Evolutionary conservation across 2,329 filamentous ascomycete genomes (phyloP).

Genomic region (Cercospora sesami): DNA sequence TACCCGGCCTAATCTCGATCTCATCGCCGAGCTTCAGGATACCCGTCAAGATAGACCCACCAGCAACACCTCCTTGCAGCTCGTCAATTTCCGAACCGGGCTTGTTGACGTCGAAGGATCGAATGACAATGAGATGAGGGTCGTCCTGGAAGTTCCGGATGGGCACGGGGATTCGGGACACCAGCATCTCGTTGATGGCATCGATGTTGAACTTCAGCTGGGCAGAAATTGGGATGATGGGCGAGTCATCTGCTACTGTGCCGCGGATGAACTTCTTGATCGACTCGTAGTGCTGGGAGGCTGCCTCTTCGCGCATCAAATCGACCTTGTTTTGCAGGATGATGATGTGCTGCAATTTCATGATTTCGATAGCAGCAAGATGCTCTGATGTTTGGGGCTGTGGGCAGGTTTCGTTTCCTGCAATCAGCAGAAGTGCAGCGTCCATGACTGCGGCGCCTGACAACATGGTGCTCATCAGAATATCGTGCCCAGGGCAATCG

Average conservation of each 20-base stretch:
- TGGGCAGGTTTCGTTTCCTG: slow-evolving; percentile 96
- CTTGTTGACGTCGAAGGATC: slow-evolving; percentile 99
- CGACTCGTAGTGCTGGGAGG: slow-evolving; percentile 90
- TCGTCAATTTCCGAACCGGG: slow-evolving; percentile 98
- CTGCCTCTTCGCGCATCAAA: slow-evolving; percentile 93
- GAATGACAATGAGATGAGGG: slow-evolving; percentile 98
- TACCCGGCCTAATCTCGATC: slow-evolving; percentile 98
- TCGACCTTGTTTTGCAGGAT: slow-evolving; percentile 99
- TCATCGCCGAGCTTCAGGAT: slow-evolving; percentile 96
- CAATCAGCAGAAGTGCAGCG: slow-evolving; percentile 91
- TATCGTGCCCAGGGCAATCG: slow-evolving; percentile 99
- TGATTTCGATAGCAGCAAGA: slow-evolving; percentile 98
- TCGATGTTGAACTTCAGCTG: slow-evolving; percentile 99
- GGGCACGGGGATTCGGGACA: slow-evolving; percentile 92
- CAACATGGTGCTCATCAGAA: slow-evolving; percentile 99
- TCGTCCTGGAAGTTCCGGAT: slow-evolving; percentile 85
- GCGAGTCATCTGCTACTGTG: slow-evolving; percentile 90
- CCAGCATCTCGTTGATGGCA: slow-evolving; percentile 92
- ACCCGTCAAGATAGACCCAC: slow-evolving; percentile 94
- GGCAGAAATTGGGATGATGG: slow-evolving; percentile 94
- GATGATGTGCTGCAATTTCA: slow-evolving; percentile 99
- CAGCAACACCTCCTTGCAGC: slow-evolving; percentile 96
- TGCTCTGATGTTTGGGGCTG: slow-evolving; percentile 99
- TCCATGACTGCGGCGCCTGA: slow-evolving; percentile 99
- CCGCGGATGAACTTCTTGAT: slow-evolving; percentile 98